Conservation (phyloP, 805 yeast species). For the Alloascoidea hylecoeti region DNA sequence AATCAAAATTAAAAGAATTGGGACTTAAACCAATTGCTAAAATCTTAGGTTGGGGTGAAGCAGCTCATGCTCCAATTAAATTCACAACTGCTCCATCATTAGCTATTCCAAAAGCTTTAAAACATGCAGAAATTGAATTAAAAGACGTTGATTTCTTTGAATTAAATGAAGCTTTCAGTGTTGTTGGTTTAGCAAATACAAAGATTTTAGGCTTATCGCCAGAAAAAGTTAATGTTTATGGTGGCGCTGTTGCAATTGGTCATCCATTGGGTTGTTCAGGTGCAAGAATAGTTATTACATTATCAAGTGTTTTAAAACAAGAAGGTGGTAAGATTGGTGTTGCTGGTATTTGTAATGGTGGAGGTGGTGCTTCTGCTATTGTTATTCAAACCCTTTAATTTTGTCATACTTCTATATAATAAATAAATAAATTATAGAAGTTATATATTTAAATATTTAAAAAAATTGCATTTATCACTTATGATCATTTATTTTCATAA, state of each 20-base stretch:
- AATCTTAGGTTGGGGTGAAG: constrained; percentile 94
- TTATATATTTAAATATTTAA: too few relatives aligned
- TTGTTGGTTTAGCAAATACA: constrained; percentile 85
- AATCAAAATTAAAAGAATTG: constrained; percentile 69
- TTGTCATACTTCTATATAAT: constrained; percentile 24
- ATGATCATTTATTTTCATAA: too few relatives aligned
- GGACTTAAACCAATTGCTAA: constrained; percentile 81
- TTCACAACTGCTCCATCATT: constrained; percentile 93
- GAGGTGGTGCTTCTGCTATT: constrained; percentile 96
- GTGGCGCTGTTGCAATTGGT: constrained; percentile 95
- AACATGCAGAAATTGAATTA: constrained; percentile 41
- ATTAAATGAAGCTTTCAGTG: constrained; percentile 96
- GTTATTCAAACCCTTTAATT: constrained; percentile 57
- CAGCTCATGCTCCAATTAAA: constrained; percentile 89
- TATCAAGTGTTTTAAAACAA: constrained; percentile 65
- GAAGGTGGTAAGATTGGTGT: constrained; percentile 84
- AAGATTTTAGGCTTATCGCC: constrained; percentile 45
- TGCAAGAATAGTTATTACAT: constrained; percentile 83
- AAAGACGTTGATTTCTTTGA: constrained; percentile 81
- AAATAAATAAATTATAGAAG: too few relatives aligned
- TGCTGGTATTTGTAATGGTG: constrained; percentile 98
- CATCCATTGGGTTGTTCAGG: constrained; percentile 97
- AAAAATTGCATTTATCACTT: too few relatives aligned
- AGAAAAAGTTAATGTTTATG: constrained; percentile 75
- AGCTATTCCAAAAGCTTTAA: constrained; percentile 89